Conservation (phyloP, 805 yeast species). For the Sugiyamaella smithiae region DNA sequence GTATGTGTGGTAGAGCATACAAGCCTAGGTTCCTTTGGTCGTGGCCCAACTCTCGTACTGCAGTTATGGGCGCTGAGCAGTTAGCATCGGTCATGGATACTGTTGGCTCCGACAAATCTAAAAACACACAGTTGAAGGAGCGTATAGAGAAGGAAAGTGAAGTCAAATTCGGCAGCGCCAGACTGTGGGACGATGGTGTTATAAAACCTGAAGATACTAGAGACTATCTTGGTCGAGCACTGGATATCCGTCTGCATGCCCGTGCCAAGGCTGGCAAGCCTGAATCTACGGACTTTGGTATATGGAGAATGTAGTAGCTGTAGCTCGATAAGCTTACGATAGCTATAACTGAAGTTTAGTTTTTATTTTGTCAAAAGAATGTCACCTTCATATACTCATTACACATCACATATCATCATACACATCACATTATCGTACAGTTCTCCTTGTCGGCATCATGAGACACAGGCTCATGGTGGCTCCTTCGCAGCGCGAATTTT, state of each 20-base stretch:
- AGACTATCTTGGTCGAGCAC: slow-evolving; percentile 30
- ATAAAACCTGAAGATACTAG: slow-evolving; percentile 33
- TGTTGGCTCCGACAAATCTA: slow-evolving; percentile 28
- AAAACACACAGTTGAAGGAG: slow-evolving; percentile 22
- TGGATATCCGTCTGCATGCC: slow-evolving; percentile 25
- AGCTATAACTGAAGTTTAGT: background rate
- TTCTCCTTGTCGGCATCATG: slow-evolving; percentile 16
- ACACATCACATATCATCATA: slow-evolving; percentile 1
- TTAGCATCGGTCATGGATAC: slow-evolving; percentile 32
- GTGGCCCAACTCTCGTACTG: slow-evolving; percentile 35
- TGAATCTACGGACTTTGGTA: slow-evolving; percentile 25
- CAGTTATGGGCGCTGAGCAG: slow-evolving; percentile 36
- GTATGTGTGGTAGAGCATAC: slow-evolving; percentile 36
- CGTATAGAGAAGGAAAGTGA: slow-evolving; percentile 31
- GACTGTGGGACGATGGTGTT: slow-evolving; percentile 36
- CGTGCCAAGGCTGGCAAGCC: slow-evolving; percentile 12
- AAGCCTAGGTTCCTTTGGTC: slow-evolving; percentile 34
- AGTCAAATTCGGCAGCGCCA: slow-evolving; percentile 31
- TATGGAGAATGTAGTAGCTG: slow-evolving; percentile 35
- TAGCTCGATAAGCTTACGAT: too few species aligned
- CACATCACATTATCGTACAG: slow-evolving; percentile 25
- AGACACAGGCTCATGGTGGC: background rate
- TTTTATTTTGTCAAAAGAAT: background rate
- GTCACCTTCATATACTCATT: too few species aligned
- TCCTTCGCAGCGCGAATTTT: slow-evolving; percentile 10